Conservation (phyloP, 2,329 filamentous ascomycete species). For the Diaporthe sp. region DNA sequence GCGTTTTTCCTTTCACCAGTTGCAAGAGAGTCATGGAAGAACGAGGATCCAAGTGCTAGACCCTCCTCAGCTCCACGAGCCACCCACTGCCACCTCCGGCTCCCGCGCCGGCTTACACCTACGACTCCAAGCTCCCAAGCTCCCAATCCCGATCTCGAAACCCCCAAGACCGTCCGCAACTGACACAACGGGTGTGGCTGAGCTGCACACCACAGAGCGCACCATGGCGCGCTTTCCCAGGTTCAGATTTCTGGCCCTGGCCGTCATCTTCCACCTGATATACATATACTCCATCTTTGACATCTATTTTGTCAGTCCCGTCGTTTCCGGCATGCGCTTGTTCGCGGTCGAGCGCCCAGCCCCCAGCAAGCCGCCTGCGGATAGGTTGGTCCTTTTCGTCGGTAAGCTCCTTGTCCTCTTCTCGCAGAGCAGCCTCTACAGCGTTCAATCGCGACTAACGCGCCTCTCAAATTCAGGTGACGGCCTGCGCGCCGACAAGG, state of each 20-base stretch:
- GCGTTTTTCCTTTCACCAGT: not conserved
- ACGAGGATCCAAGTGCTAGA: slow-evolving; percentile 19
- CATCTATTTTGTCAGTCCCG: slow-evolving; percentile 98
- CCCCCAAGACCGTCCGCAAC: not conserved
- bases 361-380: slow-evolving; percentile 80
- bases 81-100: slow-evolving; percentile 4
- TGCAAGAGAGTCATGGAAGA: slow-evolving; percentile 37
- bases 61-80: slow-evolving; percentile 21
- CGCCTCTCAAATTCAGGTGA: slow-evolving; percentile 70
- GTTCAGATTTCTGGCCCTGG: slow-evolving; percentile 87
- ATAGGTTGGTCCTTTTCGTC: slow-evolving; percentile 92
- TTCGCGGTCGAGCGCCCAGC: slow-evolving; percentile 77
- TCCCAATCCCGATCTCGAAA: not conserved
- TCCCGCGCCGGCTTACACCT: not conserved
- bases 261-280: slow-evolving; percentile 91
- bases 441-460: slow-evolving; percentile 2
- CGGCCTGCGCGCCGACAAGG: slow-evolving; percentile 96
- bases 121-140: slow-evolving; percentile 10
- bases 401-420: slow-evolving; percentile 65
- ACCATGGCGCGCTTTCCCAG: slow-evolving; percentile 72
- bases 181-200: slow-evolving; percentile 33
- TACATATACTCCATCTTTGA: slow-evolving; percentile 98
- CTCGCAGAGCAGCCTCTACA: not conserved
- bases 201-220: slow-evolving; percentile 33
- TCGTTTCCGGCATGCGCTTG: slow-evolving; percentile 94